Evolutionary conservation across 352 stramenopile species (phyloP), one percentile per base, ranked within the genome.

Genomic region (Aphanomyces astaci): DNA sequence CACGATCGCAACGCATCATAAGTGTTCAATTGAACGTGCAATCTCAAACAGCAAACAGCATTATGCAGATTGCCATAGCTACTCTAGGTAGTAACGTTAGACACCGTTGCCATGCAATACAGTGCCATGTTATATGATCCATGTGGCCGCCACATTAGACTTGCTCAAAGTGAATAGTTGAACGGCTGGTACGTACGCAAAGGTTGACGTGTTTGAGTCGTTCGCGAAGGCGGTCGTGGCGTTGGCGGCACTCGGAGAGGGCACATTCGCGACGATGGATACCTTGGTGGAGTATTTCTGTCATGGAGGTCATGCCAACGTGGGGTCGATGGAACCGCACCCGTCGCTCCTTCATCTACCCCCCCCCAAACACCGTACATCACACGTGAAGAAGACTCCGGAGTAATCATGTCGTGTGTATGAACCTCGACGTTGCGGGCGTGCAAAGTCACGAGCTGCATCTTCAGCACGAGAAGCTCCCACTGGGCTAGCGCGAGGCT

Each of bases 181-280:
- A 15, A 43, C 15, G 10, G n/a, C 11, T 9, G 5, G 22, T 4
- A 32, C 51, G 15, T 59, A 59, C 51, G n/a, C 51, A 59, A 33
- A 33, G 51, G 33, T 59, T 59, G 5, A 59, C 39, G 22, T 65
- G 56, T 17, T 52, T 48, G 32, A 65, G 36, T 32, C 39, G 56
- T 33, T 30, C 39, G 1, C 56, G 56, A 27, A 65, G 36, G 15
- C 31, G 56, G 3, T 51, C 33, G 25, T 27, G 25, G 19, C 33
- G 56, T 24, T 65, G 31, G 13, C 11, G 36, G 22, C 15, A 17
- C n/a, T 65, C 32, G 1, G 56, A 19, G 9, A 36, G 15, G 13
- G 25, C 7, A 15, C n/a, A 25, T 15, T 65, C 39, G 19, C 31
- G 22, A 4, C 32, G 3, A 13, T 48, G 56, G 22, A 65, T 32